A percentile compares a stretch with the other conserved stretches of the same genome.
Conservation (phyloP, 352 stramenopile species). For the Globisporangium radiosum region DNA sequence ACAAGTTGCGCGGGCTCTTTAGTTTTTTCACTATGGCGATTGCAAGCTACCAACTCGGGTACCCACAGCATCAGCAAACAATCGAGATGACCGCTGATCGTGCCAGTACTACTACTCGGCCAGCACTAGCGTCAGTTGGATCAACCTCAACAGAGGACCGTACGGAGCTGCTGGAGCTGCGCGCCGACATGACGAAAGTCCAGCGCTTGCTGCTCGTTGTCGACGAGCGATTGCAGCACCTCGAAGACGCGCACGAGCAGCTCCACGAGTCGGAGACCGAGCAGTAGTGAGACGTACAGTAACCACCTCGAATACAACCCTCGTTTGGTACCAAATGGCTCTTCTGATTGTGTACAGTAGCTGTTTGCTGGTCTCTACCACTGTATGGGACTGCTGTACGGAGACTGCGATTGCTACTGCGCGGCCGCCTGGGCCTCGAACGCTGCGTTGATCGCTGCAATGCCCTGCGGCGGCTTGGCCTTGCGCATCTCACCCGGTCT, state of each 20-base stretch:
- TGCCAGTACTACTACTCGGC: too few relatives aligned
- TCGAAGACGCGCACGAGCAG: slow-evolving; percentile 25
- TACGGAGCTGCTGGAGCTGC: slow-evolving; percentile 39
- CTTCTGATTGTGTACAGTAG: too few relatives aligned
- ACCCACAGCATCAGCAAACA: slow-evolving; percentile 25
- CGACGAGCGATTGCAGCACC: slow-evolving; percentile 54
- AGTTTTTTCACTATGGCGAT: slow-evolving; percentile 72
- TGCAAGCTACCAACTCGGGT: slow-evolving; percentile 75
- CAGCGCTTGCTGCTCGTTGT: slow-evolving; percentile 70
- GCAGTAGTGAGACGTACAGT: too few relatives aligned
- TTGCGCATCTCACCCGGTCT: slow-evolving; percentile 84
- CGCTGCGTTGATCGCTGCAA: slow-evolving; percentile 39
- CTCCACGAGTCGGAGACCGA: slow-evolving; percentile 24
- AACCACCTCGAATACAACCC: too few relatives aligned
- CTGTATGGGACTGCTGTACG: too few relatives aligned
- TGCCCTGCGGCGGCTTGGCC: slow-evolving; percentile 52
- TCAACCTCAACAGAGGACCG: slow-evolving; percentile 42
- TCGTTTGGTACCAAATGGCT: too few relatives aligned
- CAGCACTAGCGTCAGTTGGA: slow-evolving; percentile 7
- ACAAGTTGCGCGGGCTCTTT: slow-evolving; percentile 60
- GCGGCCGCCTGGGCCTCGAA: slow-evolving; percentile 30
- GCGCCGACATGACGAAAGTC: slow-evolving; percentile 73
- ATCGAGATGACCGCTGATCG: slow-evolving; percentile 2
- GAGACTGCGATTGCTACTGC: neutral
- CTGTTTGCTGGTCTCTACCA: too few relatives aligned